Conservation (phyloP, 2,329 filamentous ascomycete species). For the Trichoderma sp. region DNA sequence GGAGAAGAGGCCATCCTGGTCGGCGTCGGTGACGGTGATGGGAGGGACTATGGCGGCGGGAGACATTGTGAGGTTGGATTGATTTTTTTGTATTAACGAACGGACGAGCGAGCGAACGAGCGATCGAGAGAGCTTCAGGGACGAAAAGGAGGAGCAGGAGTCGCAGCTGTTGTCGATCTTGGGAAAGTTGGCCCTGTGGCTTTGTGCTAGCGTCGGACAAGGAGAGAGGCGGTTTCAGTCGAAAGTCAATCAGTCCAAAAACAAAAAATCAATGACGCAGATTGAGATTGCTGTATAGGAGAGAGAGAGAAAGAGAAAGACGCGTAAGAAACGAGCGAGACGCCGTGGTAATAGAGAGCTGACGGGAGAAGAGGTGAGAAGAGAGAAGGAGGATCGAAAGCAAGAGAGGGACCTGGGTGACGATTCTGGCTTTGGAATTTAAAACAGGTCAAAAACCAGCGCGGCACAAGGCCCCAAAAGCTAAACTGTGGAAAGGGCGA, state of each 20-base stretch:
- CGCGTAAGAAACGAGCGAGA: background rate
- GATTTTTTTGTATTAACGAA: background rate
- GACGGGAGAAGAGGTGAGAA: background rate
- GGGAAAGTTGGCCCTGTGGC: background rate
- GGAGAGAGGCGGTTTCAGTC: background rate
- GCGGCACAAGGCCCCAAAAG: conserved; percentile 4
- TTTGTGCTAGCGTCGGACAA: background rate
- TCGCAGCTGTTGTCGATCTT: background rate
- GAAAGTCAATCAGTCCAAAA: background rate
- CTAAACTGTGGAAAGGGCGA: conserved; percentile 15
- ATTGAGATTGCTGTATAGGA: background rate
- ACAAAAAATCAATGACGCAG: background rate
- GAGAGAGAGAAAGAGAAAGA: background rate
- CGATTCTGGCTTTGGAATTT: conserved; percentile 6
- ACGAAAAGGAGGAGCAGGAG: background rate
- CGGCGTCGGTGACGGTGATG: conserved; percentile 17
- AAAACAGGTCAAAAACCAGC: background rate
- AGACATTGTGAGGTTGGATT: conserved; percentile 8
- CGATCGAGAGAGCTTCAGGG: background rate
- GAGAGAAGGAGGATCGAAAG: background rate
- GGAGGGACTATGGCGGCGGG: conserved; percentile 13
- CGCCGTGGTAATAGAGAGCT: background rate
- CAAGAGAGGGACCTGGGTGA: background rate
- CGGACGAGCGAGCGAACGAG: background rate
- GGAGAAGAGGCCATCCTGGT: conserved; percentile 70